A percentile compares a stretch with the other conserved stretches of the same genome.
These are phyloP conservation scores for Penicillium sp. DNA, from an alignment of 2,329 filamentous ascomycete genomes.

Conservation along the genomic window DNA sequence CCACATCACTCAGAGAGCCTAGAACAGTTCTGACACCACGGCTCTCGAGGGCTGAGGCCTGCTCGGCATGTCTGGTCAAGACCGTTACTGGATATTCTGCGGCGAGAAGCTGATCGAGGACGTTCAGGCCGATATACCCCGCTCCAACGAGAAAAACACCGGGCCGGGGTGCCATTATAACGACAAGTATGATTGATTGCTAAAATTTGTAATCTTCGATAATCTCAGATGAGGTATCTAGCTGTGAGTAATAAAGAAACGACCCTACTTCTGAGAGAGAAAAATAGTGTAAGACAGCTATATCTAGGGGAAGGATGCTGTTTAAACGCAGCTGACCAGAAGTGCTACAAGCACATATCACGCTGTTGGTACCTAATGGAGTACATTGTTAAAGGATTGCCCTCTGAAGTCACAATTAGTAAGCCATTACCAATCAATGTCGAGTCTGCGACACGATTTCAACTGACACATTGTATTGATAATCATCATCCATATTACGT, in stretches of 20 bases:
- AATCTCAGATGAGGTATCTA: neutral
- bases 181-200: neutral
- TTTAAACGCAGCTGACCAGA: too few relatives aligned
- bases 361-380: too few relatives aligned
- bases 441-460: neutral
- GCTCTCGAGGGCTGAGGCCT: neutral
- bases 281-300: too few relatives aligned
- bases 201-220: neutral
- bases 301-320: too few relatives aligned
- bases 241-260: neutral
- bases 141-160: neutral
- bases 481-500: neutral
- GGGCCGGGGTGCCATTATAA: neutral
- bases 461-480: neutral
- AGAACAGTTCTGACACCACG: neutral
- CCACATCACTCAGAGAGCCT: neutral
- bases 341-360: too few relatives aligned
- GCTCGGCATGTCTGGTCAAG: neutral
- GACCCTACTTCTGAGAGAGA: too few relatives aligned
- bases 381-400: too few relatives aligned
- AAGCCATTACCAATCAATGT: neutral
- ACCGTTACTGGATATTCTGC: neutral
- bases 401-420: too few relatives aligned
- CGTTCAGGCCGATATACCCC: neutral
- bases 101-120: neutral